A percentile compares a stretch with the other conserved stretches of the same genome.
These are phyloP conservation scores for Alternaria incomplexa DNA, from an alignment of 2,329 filamentous ascomycete species.

Conservation along the genomic window DNA sequence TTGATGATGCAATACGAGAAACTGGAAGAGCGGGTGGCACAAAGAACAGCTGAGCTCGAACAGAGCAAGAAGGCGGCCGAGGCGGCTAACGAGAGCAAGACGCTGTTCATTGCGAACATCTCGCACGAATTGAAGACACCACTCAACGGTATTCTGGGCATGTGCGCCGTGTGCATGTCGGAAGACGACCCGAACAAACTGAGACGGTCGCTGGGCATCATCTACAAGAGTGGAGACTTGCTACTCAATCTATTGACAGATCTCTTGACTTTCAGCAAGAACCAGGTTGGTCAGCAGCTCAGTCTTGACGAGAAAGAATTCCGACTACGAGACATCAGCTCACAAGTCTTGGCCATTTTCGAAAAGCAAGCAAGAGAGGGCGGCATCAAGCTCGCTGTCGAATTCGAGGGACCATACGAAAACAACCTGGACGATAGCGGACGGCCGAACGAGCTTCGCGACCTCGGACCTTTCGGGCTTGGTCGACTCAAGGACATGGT, in stretches of 20 bases:
- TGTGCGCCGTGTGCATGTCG: constrained; percentile 92
- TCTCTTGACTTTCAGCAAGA: constrained; percentile 90
- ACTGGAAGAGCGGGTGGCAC: constrained; percentile 82
- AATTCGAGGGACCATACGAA: constrained; percentile 65
- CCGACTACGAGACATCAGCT: constrained; percentile 78
- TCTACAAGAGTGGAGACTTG: constrained; percentile 88
- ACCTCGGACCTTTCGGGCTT: constrained; percentile 68
- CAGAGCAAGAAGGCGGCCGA: constrained; percentile 91
- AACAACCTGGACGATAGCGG: constrained; percentile 47
- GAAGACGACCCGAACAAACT: constrained; percentile 80
- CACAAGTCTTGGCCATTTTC: constrained; percentile 84
- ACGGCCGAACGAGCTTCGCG: constrained; percentile 55
- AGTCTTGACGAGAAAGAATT: constrained; percentile 86
- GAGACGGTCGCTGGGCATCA: constrained; percentile 82
- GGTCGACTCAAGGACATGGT: constrained; percentile 83
- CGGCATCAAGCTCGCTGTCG: constrained; percentile 73
- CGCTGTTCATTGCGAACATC: constrained; percentile 96
- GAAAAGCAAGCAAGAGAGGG: constrained; percentile 87
- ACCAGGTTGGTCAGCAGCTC: constrained; percentile 86
- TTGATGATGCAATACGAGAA: constrained; percentile 83
- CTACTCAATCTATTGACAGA: constrained; percentile 87
- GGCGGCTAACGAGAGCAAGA: constrained; percentile 96
- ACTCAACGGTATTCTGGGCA: constrained; percentile 92
- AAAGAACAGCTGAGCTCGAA: constrained; percentile 83
- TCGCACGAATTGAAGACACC: constrained; percentile 88